Base-by-base conservation (phyloP, 1,284 basidiomycete species). In the Acaromyces ingoldii region DNA sequence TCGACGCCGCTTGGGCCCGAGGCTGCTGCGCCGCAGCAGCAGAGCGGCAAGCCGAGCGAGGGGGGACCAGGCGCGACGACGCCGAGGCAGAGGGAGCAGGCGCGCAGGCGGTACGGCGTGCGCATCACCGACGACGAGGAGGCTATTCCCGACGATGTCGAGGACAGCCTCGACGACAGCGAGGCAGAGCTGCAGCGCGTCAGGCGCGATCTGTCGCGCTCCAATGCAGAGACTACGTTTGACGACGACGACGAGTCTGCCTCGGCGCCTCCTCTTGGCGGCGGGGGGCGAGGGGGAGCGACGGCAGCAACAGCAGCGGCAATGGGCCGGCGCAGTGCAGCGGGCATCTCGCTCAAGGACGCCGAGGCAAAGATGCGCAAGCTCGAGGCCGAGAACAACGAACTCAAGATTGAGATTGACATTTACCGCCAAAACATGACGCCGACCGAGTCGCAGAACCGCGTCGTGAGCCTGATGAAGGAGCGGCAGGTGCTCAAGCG, bases 331-430 rank as follows among this genome's bases (percentile, higher is more conserved):
- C 61, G 69, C 1, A 61, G 60, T 0, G 67, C 65, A 6, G 67
- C 65, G 0, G 69, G 69, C 21, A 62, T 71, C 5, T 69, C 64
- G 46, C 64, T 71, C 56, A 72, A 72, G 55, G 68, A 64, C 15
- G 62, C 68, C 2, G 62, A 64, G 37, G 65, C 70, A 31, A 66
- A 60, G 50, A 74, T 70, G 53, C 65, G 69, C 51, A 62, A 55
- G 34, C 61, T 74, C n/a, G 68, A 63, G 0, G 58, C 62, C 31
- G 71, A 74, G 48, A 60, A 67, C 22, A 70, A 72, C 47, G 71
- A 74, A 38, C 62, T 74, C 51, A 70, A 72, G 53, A 72, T 74
- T 33, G 71, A 72, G 40, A 66, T 72, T 25, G 71, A 74, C 52
- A 61, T 72, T 11, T 59, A 68, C 22, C 60, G 71, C 31, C 63